Percentiles rank a stretch among this genome's conserved stretches.
phyloP scores from a whole-genome alignment of 371 early-diverging fungal genomes.

The Rhizopus stolonifer region DNA sequence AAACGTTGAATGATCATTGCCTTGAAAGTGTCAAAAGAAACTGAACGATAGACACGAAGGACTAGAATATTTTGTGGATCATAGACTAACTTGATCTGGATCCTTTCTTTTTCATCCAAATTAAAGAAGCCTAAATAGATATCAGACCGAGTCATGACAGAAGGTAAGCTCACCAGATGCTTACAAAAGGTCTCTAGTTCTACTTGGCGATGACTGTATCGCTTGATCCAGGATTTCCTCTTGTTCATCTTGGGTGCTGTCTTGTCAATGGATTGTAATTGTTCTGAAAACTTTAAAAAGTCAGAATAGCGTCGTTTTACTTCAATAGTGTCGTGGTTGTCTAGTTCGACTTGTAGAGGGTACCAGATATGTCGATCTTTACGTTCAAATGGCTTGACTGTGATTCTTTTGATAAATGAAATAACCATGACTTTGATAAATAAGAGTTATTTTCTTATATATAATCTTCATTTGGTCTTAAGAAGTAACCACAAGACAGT shows the following conservation, averaged over 20 bases:
- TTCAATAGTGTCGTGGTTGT: not conserved
- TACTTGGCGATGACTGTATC: constrained; percentile 5
- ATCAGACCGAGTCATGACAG: constrained; percentile 2
- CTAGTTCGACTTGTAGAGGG: constrained; percentile 3
- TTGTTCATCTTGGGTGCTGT: not conserved
- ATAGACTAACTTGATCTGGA: constrained; percentile 19
- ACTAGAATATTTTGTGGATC: constrained; percentile 13
- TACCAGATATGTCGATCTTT: constrained; percentile 7
- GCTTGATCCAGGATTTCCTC: not conserved
- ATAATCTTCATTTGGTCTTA: too few species aligned
- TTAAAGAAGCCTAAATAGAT: constrained; percentile 5
- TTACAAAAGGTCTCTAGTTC: constrained; percentile 12
- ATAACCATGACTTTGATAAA: too few species aligned
- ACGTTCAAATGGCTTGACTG: constrained; percentile 1
- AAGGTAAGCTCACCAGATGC: not conserved
- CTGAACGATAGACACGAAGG: constrained; percentile 11
- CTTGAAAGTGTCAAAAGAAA: not conserved
- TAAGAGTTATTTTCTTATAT: too few species aligned
- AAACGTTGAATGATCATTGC: constrained; percentile 15
- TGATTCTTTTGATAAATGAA: not conserved
- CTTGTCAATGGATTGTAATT: not conserved
- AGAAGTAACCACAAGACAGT: too few species aligned
- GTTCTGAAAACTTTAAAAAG: constrained; percentile 9
- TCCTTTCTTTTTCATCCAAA: constrained; percentile 1
- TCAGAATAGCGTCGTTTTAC: constrained; percentile 1